A percentile compares a stretch with the other conserved stretches of the same genome.
Conservation (phyloP, 2,329 filamentous ascomycete species). For the Ascochyta clinopodiicola region DNA sequence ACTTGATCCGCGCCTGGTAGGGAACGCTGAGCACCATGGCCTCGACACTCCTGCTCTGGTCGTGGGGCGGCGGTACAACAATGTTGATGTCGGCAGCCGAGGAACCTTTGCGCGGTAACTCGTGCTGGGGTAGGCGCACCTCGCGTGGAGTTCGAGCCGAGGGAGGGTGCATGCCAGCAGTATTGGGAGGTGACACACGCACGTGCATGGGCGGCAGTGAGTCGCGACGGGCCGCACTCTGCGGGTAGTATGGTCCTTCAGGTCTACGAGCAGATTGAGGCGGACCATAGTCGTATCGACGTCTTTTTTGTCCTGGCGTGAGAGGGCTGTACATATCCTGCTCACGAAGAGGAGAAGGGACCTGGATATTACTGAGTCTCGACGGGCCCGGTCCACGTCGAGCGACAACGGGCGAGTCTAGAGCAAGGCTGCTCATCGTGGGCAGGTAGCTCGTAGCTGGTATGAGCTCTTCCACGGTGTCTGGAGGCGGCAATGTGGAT, state of each 20-base stretch:
- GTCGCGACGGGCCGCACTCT: conserved; percentile 35
- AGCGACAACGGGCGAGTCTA: conserved; percentile 39
- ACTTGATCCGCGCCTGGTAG: conserved; percentile 76
- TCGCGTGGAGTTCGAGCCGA: conserved; percentile 40
- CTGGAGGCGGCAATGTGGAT: conserved; percentile 51
- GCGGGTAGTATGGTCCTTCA: conserved; percentile 52
- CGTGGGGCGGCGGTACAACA: conserved; percentile 31
- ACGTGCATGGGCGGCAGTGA: conserved; percentile 45
- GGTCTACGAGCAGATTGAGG: conserved; percentile 63
- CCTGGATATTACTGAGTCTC: conserved; percentile 38
- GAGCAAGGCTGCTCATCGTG: conserved; percentile 51
- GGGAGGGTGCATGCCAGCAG: conserved; percentile 41
- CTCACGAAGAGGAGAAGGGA: conserved; percentile 30
- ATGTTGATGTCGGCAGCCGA: conserved; percentile 31
- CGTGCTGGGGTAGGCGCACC: conserved; percentile 8
- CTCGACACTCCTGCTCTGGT: conserved; percentile 62
- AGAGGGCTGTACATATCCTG: conserved; percentile 38
- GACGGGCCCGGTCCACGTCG: conserved; percentile 35
- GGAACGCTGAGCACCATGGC: conserved; percentile 78
- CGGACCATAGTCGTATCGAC: conserved; percentile 43
- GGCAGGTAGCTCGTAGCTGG: conserved; percentile 45
- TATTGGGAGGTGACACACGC: conserved; percentile 41
- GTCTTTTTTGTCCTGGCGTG: conserved; percentile 45
- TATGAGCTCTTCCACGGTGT: conserved; percentile 38
- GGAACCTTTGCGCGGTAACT: conserved; percentile 16